Percentiles rank a stretch among this genome's conserved stretches.
Conservation (phyloP, 2,329 filamentous ascomycete genomes). For the Shiraia sp. region DNA sequence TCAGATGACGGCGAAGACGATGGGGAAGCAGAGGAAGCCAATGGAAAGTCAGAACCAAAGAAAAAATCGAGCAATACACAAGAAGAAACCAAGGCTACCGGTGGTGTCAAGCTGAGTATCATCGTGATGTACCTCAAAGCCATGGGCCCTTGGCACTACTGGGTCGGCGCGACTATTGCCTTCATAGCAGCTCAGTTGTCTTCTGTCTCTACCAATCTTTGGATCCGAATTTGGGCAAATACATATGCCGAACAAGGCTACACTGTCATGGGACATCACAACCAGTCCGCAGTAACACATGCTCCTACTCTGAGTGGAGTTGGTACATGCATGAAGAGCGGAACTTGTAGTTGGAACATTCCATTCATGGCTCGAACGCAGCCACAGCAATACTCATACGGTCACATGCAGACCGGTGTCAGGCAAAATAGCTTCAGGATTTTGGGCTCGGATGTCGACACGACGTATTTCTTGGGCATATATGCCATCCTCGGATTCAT, state of each 20-base stretch:
- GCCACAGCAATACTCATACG: conserved; percentile 39
- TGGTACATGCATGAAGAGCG: conserved; percentile 54
- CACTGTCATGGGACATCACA: conserved; percentile 32
- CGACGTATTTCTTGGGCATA: conserved; percentile 79
- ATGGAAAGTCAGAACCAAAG: conserved; percentile 47
- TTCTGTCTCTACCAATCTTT: conserved; percentile 85
- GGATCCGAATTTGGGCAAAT: conserved; percentile 95
- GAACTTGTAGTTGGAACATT: conserved; percentile 55
- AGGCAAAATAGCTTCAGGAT: conserved; percentile 33
- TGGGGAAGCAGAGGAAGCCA: conserved; percentile 47
- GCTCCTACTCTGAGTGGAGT: conserved; percentile 48
- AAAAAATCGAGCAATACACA: conserved; percentile 55
- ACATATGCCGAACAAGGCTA: conserved; percentile 67
- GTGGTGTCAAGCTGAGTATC: conserved; percentile 85
- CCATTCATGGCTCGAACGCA: conserved; percentile 32
- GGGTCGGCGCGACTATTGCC: conserved; percentile 73
- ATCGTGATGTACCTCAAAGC: conserved; percentile 81
- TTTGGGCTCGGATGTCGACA: conserved; percentile 65
- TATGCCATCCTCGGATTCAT: conserved; percentile 79
- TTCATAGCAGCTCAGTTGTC: conserved; percentile 84
- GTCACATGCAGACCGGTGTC: conserved; percentile 42
- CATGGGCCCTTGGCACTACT: conserved; percentile 98
- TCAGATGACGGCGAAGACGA: conserved; percentile 71
- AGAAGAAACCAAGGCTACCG: conserved; percentile 76
- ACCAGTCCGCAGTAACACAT: conserved; percentile 49